Evolutionary conservation across 2,329 filamentous ascomycete species (phyloP).

Genomic region (Pezizomycotina sp.): DNA sequence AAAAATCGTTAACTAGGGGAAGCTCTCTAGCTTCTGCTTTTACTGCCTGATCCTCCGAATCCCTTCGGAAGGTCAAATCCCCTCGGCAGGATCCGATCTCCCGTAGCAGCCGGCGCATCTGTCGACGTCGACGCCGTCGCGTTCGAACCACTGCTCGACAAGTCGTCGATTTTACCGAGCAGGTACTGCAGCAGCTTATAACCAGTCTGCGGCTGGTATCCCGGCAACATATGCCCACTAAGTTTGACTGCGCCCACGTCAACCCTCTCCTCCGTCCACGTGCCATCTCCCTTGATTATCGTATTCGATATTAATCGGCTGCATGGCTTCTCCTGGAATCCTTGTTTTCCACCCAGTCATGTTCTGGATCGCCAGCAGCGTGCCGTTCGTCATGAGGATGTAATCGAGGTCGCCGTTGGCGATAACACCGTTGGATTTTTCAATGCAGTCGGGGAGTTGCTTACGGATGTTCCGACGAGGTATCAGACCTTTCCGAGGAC

Average conservation of each 20-base stretch:
- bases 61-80: too few species aligned
- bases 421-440: conserved; percentile 55
- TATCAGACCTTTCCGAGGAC: too few species aligned
- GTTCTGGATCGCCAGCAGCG: conserved; percentile 57
- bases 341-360: conserved; percentile 58
- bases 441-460: conserved; percentile 59
- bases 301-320: conserved; percentile 53
- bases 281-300: conserved; percentile 49
- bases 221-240: conserved; percentile 50
- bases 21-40: too few species aligned
- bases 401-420: conserved; percentile 56
- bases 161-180: conserved; percentile 48
- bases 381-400: conserved; percentile 51
- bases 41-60: too few species aligned
- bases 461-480: conserved; percentile 30
- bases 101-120: too few species aligned
- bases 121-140: too few species aligned
- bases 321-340: conserved; percentile 46
- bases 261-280: conserved; percentile 56
- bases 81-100: too few species aligned
- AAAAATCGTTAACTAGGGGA: too few species aligned
- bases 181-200: conserved; percentile 61
- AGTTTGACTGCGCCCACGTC: conserved; percentile 49
- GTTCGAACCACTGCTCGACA: too few species aligned
- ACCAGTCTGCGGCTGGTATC: conserved; percentile 51